A percentile compares a stretch with the other conserved stretches of the same genome.
Conservation (phyloP, 176 grass and related monocot genomes). For the Melocanna baccifera region DNA sequence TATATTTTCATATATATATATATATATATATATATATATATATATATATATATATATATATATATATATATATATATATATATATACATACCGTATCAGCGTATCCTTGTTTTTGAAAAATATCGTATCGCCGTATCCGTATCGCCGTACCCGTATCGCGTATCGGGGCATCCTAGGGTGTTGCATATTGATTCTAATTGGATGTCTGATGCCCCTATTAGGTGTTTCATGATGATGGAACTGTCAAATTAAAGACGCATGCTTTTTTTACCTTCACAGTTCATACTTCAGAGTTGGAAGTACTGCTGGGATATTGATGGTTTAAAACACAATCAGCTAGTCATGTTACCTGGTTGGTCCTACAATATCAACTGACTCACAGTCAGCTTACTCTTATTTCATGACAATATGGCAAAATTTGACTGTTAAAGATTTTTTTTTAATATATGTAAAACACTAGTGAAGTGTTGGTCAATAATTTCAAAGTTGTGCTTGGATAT, state of each 20-base stretch:
- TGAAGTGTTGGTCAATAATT: background rate
- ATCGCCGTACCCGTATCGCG: too few species aligned
- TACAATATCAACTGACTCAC: background rate
- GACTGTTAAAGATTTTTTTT: background rate
- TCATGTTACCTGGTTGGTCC: background rate
- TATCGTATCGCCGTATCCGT: too few species aligned
- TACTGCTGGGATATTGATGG: background rate
- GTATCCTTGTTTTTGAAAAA: too few species aligned
- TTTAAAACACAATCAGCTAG: background rate
- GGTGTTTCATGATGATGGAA: background rate
- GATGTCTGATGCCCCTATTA: background rate
- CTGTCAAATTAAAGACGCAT: background rate
- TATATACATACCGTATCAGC: too few species aligned
- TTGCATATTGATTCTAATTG: background rate
- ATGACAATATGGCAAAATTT: background rate
- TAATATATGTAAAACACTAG: background rate
- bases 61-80: too few species aligned
- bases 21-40: too few species aligned
- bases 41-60: too few species aligned
- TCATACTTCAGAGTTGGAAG: background rate
- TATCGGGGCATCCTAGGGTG: too few species aligned
- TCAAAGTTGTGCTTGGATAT: background rate
- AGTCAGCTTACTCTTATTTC: background rate
- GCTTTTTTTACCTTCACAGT: background rate
- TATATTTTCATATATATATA: too few species aligned